Base-by-base conservation (phyloP, 2,329 filamentous ascomycete genomes). In the Aspergillus pseudoviridinutans region DNA sequence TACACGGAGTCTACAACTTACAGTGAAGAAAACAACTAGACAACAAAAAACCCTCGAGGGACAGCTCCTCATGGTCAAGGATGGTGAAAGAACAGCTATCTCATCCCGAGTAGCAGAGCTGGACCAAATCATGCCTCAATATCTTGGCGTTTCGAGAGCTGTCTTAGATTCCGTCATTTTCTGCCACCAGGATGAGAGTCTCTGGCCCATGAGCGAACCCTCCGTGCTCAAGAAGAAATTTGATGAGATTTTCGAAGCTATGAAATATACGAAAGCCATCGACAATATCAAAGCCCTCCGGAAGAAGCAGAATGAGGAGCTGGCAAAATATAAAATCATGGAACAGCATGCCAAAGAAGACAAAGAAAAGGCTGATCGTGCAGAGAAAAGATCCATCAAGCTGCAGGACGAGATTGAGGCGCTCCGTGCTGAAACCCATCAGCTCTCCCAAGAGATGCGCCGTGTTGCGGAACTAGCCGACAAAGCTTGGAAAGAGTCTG, bases 191-290 rank as follows among this genome's bases (percentile, higher is more conserved):
- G 94, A 99, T 71, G 94, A 99, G 65, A 97, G 93, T 27, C 77
- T 97, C 28, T 99, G 94, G 94, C 94, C 94, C 0, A 87, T 99
- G 82, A 95, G 91, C 70, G 91, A 96, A 68, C 91, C 94, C 0
- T 80, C 84, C 0, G 85, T 85, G 0, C 79, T 99, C 52, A 99
- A 99, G 76, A 95, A 95, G 74, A 89, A 87, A 53, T 99, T 99
- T 59, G 94, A 99, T 70, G 91, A 96, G 71, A 99, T 99, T 10
- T 99, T 99, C 65, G 94, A 97, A 75, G 94, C 94, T 1, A 81
- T 91, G 76, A 97, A 96, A 72, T 99, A 97, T 74, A 96, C 92
- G 35, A 97, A 96, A 69, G 94, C 92, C 20, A 96, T 99, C 59
- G 92, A 97, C 49, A 96, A 96, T 72, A 89, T 99, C 71, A 97